These are phyloP conservation scores for Amborella trichopoda DNA, from an alignment of 164 flowering plant genomes.

Conservation along the genomic window DNA sequence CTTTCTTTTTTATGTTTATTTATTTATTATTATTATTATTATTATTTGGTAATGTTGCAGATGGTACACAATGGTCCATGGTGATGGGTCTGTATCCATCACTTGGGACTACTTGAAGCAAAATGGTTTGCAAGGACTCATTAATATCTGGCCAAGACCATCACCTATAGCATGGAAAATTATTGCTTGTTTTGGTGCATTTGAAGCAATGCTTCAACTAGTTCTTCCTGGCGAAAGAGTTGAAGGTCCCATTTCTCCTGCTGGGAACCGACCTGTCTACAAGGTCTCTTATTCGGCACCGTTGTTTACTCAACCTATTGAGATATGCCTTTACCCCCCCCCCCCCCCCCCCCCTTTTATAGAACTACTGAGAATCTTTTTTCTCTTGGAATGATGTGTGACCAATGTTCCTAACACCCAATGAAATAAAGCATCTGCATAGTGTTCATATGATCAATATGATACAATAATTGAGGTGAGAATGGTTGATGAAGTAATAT, in stretches of 20 bases:
- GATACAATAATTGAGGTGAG: too few species aligned
- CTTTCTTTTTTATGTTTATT: too few species aligned
- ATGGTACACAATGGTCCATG: slow-evolving; percentile 98
- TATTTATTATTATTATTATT: too few species aligned
- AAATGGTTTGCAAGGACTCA: slow-evolving; percentile 58
- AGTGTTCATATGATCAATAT: too few species aligned
- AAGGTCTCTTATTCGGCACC: slow-evolving; percentile 31
- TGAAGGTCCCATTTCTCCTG: slow-evolving; percentile 85
- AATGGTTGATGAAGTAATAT: too few species aligned
- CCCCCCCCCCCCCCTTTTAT: too few species aligned
- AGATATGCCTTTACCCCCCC: too few species aligned
- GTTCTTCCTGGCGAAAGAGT: slow-evolving; percentile 83
- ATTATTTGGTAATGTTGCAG: slow-evolving; percentile 47
- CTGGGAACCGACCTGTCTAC: slow-evolving; percentile 82
- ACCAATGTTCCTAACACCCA: too few species aligned
- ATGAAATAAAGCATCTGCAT: too few species aligned
- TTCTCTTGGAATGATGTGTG: too few species aligned
- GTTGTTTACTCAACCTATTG: too few species aligned
- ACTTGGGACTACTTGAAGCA: slow-evolving; percentile 51
- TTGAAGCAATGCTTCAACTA: slow-evolving; percentile 92
- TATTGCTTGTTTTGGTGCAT: slow-evolving; percentile 64
- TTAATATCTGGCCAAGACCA: slow-evolving; percentile 78
- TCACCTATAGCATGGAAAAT: slow-evolving; percentile 72
- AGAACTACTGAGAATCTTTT: too few species aligned
- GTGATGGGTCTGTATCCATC: slow-evolving; percentile 71